phyloP scores from a whole-genome alignment of 495 filamentous ascomycete genomes.

The Aspergillus bridgeri region DNA sequence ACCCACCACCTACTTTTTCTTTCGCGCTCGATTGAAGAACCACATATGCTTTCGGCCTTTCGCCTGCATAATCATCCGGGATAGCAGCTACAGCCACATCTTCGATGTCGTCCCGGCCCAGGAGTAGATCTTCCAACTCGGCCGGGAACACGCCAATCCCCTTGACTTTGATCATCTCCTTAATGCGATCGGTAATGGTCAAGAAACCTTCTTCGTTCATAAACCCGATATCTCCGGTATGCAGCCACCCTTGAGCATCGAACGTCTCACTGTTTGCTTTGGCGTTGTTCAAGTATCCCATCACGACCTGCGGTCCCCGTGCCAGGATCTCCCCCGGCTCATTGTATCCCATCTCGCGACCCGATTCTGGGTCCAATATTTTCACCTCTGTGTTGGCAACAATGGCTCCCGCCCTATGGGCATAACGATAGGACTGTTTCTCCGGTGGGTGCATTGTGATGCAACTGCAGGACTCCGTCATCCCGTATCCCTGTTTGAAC shows the following conservation, averaged over 20 bases:
- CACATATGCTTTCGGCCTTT: conserved; percentile 63
- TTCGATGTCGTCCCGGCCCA: conserved; percentile 55
- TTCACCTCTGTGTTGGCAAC: conserved; percentile 59
- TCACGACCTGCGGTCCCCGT: conserved; percentile 53
- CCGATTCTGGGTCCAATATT: conserved; percentile 49
- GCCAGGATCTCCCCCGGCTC: conserved; percentile 61
- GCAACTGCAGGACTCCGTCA: conserved; percentile 64
- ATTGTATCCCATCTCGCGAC: conserved; percentile 42
- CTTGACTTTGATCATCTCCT: conserved; percentile 77
- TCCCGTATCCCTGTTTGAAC: conserved; percentile 67
- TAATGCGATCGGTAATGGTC: conserved; percentile 63
- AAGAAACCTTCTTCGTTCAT: conserved; percentile 53
- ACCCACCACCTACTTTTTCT: conserved; percentile 12
- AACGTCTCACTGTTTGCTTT: conserved; percentile 59
- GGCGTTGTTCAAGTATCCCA: conserved; percentile 55
- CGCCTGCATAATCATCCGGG: conserved; percentile 57
- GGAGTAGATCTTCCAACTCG: conserved; percentile 62
- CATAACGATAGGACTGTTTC: conserved; percentile 53
- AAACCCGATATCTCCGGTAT: conserved; percentile 64
- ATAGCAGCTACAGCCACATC: conserved; percentile 59
- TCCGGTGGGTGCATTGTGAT: conserved; percentile 57
- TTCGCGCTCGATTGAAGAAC: conserved; percentile 39
- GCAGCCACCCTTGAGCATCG: conserved; percentile 57
- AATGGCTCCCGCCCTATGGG: conserved; percentile 57
- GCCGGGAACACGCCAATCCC: conserved; percentile 68